Evolutionary conservation across 2,329 filamentous ascomycete genomes (phyloP).

Genomic region (Lasiodiplodia theobromae): DNA sequence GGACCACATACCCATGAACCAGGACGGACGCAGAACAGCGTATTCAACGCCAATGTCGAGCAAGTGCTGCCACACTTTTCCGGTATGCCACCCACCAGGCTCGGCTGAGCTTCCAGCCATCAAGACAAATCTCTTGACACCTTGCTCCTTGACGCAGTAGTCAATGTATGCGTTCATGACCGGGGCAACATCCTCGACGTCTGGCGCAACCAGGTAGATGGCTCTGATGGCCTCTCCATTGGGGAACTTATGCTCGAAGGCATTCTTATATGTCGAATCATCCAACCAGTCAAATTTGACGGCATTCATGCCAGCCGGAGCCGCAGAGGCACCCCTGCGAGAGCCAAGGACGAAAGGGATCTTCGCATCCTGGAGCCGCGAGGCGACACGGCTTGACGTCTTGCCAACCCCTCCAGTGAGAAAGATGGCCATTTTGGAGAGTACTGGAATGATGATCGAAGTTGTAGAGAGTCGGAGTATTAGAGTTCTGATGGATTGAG

Average conservation of each 20-base stretch:
- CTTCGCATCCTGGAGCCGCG: constrained; percentile 40
- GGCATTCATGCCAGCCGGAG: constrained; percentile 1
- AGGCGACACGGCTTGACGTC: constrained; percentile 50
- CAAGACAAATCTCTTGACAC: constrained; percentile 55
- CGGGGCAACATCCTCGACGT: constrained; percentile 41
- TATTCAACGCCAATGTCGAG: constrained; percentile 46
- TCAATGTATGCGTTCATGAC: constrained; percentile 54
- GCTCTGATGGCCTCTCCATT: constrained; percentile 39
- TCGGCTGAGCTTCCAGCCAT: constrained; percentile 50
- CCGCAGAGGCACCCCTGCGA: constrained; percentile 34
- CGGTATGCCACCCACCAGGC: constrained; percentile 47
- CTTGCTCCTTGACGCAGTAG: constrained; percentile 40
- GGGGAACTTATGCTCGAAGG: constrained; percentile 38
- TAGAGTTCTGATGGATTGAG: not conserved
- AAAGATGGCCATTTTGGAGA: constrained; percentile 43
- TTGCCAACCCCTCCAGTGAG: constrained; percentile 57
- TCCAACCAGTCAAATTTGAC: constrained; percentile 57
- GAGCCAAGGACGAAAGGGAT: constrained; percentile 47
- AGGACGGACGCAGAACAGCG: constrained; percentile 53
- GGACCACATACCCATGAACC: constrained; percentile 54
- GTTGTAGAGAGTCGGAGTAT: not conserved
- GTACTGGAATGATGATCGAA: constrained; percentile 21
- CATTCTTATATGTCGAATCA: constrained; percentile 47
- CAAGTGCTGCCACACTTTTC: constrained; percentile 50
- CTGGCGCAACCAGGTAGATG: constrained; percentile 53